Evolutionary conservation across 2,329 filamentous ascomycete species (phyloP), one percentile per base, ranked within the genome.

Genomic region (Clarireedia monteithiana): DNA sequence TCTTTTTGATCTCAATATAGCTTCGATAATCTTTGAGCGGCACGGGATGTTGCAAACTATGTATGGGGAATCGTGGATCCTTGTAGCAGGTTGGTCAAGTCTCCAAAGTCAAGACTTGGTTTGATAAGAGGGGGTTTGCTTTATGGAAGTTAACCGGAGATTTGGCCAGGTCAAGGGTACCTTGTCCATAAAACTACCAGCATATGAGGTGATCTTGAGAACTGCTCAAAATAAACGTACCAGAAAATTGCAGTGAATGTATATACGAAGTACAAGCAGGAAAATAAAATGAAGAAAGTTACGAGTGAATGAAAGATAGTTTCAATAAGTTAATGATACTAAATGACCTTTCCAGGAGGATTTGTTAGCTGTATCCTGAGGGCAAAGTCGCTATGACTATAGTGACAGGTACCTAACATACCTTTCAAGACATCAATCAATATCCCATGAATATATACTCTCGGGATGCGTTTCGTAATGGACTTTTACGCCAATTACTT

Each of bases 361-460:
- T 26, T n/a, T 42, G 42, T 55, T 50, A 55, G 53, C 44, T 50
- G 36, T 50, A 34, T 45, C 26, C 34, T 24, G 9, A 38, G 39
- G 27, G 44, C 15, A 39, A 44, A 42, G 34, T 38, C 27, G 20
- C 40, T 17, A 44, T 36, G 39, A 50, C 17, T 12, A 34, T 38
- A 45, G 15, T 36, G 52, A 54, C 20, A 42, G 24, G 24, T 23
- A 34, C 47, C 44, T 27, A 39, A 39, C 53, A 36, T 55, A 55
- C 53, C 53, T 55, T 55, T 50, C 36, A 55, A 44, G 53, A 55
- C 47, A 55, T 39, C 27, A 23, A 50, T 40, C 53, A 42, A 50
- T 30, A 45, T 55, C 23, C 39, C 39, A 53, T 53, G 10, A 23
- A 27, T 20, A 42, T 50, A 42, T 36, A 24, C 14, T 40, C 39